These are phyloP conservation scores for Pseudoneurospora amorphoporcata DNA, from an alignment of 495 filamentous ascomycete genomes.

Conservation along the genomic window DNA sequence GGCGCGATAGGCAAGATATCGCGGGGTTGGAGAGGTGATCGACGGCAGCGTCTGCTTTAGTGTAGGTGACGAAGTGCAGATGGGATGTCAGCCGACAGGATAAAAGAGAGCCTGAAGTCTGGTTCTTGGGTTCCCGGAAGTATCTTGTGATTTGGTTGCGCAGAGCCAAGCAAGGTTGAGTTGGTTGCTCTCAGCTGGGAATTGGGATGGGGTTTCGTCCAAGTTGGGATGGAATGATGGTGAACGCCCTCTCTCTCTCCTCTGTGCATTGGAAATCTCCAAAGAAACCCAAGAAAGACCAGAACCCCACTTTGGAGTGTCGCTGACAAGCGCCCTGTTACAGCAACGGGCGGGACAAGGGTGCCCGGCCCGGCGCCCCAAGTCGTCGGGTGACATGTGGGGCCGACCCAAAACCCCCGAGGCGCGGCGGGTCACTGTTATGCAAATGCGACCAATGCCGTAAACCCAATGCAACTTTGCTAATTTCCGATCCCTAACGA, in stretches of 20 bases:
- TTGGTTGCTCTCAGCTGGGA: not conserved
- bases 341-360: not conserved
- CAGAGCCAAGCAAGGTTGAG: not conserved
- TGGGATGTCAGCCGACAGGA: not conserved
- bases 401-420: not conserved
- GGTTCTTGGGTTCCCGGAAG: not conserved
- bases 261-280: not conserved
- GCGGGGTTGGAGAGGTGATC: not conserved
- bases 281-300: not conserved
- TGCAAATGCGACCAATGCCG: not conserved
- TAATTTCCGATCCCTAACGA: not conserved
- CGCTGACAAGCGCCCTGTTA: not conserved
- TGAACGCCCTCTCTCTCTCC: not conserved
- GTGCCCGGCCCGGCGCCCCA: not conserved
- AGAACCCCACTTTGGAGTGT: not conserved
- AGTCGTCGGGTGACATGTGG: not conserved
- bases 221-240: not conserved
- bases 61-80: not conserved
- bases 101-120: not conserved
- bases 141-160: not conserved
- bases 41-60: not conserved
- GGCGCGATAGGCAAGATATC: not conserved
- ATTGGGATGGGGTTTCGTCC: not conserved
- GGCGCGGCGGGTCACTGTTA: not conserved
- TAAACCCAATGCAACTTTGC: not conserved